Evolutionary conservation across 2,329 filamentous ascomycete genomes (phyloP).

Genomic region (Tolypocladium album): DNA sequence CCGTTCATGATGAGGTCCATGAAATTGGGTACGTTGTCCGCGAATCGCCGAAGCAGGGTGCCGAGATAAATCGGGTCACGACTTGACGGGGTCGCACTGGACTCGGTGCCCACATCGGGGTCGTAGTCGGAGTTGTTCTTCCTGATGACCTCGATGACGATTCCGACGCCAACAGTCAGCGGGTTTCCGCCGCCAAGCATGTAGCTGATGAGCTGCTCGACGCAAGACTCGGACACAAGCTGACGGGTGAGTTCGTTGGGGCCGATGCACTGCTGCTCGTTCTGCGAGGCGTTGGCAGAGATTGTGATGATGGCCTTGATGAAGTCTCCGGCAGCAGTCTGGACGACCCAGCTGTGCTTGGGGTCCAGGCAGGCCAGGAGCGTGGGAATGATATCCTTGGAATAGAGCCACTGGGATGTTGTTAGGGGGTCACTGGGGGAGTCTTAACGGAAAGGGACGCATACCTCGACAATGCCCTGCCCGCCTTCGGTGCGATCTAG

Average conservation of each 20-base stretch:
- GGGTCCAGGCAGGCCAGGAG: slow-evolving; percentile 80
- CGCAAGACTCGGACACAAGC: slow-evolving; percentile 76
- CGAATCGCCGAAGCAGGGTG: slow-evolving; percentile 79
- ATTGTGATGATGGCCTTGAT: slow-evolving; percentile 98
- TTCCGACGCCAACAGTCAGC: slow-evolving; percentile 89
- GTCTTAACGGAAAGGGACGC: slow-evolving; percentile 15
- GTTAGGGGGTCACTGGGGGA: slow-evolving; percentile 8
- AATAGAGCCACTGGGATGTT: slow-evolving; percentile 68
- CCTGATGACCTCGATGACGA: slow-evolving; percentile 94
- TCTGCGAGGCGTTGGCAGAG: slow-evolving; percentile 93
- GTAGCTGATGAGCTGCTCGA: slow-evolving; percentile 73
- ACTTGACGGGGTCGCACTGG: slow-evolving; percentile 68
- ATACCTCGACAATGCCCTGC: slow-evolving; percentile 84
- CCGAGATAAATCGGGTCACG: slow-evolving; percentile 94
- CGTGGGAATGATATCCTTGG: slow-evolving; percentile 76
- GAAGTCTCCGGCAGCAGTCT: slow-evolving; percentile 94
- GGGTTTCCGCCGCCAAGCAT: slow-evolving; percentile 94
- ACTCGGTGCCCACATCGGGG: slow-evolving; percentile 74
- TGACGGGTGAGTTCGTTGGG: slow-evolving; percentile 94
- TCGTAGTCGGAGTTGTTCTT: slow-evolving; percentile 99
- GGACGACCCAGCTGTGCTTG: slow-evolving; percentile 77
- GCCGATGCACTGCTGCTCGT: slow-evolving; percentile 97
- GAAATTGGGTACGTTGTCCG: slow-evolving; percentile 83
- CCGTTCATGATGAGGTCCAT: slow-evolving; percentile 81
- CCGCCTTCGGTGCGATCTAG: slow-evolving; percentile 87